Evolutionary conservation across 345 rosid species (phyloP).

Genomic region (Laguncularia racemosa): DNA sequence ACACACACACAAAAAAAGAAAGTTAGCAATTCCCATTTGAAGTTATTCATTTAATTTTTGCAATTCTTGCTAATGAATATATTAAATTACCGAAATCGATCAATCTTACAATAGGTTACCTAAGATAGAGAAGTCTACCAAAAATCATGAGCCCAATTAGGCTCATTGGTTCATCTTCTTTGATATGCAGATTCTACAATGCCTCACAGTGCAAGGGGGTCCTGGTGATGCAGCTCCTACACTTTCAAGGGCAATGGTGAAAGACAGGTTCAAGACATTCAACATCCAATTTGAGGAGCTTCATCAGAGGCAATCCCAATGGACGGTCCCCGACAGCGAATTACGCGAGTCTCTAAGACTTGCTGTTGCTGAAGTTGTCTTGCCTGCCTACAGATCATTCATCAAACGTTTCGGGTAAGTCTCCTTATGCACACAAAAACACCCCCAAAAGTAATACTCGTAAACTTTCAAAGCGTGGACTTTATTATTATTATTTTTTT

Average conservation of each 20-base stretch:
- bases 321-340: constrained; percentile 98
- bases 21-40: too few relatives aligned
- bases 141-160: too few relatives aligned
- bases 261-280: constrained; percentile 91
- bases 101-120: too few relatives aligned
- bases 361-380: constrained; percentile 93
- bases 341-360: constrained; percentile 84
- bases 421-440: constrained; percentile 3
- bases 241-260: constrained; percentile 64
- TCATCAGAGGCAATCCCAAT: constrained; percentile 88
- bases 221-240: constrained; percentile 19
- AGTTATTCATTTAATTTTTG: too few relatives aligned
- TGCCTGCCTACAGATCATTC: constrained; percentile 95
- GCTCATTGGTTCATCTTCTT: neutral
- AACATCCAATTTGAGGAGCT: constrained; percentile 84
- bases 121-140: too few relatives aligned
- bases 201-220: constrained; percentile 58
- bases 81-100: too few relatives aligned
- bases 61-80: too few relatives aligned
- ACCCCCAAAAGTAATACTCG: too few relatives aligned
- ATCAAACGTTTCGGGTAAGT: constrained; percentile 73
- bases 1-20: too few relatives aligned
- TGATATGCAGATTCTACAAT: constrained; percentile 76
- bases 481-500: too few relatives aligned
- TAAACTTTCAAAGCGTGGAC: too few relatives aligned